phyloP scores from a whole-genome alignment of 148 eudicot species.

The Camellia sinensis region DNA sequence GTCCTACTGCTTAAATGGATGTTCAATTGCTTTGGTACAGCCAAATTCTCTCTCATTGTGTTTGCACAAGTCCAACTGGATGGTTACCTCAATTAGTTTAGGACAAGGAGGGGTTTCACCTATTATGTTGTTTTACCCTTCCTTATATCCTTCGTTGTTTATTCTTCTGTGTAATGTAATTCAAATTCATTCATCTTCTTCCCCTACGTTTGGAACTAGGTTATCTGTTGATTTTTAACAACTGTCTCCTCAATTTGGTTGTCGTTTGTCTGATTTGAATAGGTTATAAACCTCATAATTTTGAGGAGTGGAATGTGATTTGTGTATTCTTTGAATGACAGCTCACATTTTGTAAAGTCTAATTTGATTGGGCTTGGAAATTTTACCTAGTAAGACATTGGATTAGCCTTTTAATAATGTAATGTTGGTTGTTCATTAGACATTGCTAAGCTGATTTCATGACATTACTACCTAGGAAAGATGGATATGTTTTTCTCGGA shows the following conservation, averaged over 20 bases:
- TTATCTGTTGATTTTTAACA: slow-evolving; percentile 5
- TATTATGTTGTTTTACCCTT: neutral
- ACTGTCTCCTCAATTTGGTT: neutral
- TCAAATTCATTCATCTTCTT: slow-evolving; percentile 20
- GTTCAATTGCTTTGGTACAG: neutral
- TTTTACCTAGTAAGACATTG: neutral
- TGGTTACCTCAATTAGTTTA: neutral
- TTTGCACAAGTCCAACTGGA: neutral
- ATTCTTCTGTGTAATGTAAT: slow-evolving; percentile 38
- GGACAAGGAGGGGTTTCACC: slow-evolving; percentile 1
- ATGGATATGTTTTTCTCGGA: neutral
- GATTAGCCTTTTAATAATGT: neutral
- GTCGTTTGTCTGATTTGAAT: slow-evolving; percentile 6
- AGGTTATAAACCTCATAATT: neutral
- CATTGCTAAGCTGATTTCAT: neutral
- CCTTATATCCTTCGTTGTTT: slow-evolving; percentile 30
- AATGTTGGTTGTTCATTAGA: neutral
- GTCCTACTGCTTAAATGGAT: slow-evolving; percentile 28
- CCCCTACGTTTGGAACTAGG: slow-evolving; percentile 6
- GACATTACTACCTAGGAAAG: neutral
- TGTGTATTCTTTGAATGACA: neutral
- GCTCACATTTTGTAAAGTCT: neutral
- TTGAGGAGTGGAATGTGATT: neutral
- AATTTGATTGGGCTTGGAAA: neutral
- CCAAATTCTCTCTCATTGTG: slow-evolving; percentile 4